phyloP scores from a whole-genome alignment of 2,329 filamentous ascomycete species.

The Phaeoacremonium minimum region DNA sequence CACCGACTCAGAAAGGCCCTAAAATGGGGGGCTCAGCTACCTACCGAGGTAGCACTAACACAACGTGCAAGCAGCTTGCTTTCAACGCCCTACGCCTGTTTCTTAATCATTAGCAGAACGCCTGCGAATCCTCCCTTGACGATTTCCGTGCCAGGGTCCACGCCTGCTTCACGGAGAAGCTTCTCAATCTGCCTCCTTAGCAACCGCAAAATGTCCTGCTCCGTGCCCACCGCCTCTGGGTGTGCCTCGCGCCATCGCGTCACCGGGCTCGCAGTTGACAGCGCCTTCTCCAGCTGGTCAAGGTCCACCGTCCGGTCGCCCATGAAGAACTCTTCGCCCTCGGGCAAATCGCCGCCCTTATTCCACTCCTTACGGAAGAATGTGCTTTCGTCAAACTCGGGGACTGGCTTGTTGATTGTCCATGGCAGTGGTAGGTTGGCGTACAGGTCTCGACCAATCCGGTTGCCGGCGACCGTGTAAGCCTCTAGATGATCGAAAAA shows the following conservation, averaged over 20 bases:
- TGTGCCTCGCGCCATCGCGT: slow-evolving; percentile 40
- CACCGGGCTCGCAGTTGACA: slow-evolving; percentile 32
- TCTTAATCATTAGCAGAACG: slow-evolving; percentile 24
- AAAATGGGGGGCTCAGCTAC: too few relatives aligned
- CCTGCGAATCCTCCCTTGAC: slow-evolving; percentile 17
- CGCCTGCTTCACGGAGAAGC: slow-evolving; percentile 23
- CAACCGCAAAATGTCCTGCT: slow-evolving; percentile 29
- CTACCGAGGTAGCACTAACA: too few relatives aligned
- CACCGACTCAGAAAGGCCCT: too few relatives aligned
- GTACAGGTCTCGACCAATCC: slow-evolving; percentile 33
- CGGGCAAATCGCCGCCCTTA: slow-evolving; percentile 13
- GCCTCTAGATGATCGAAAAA: slow-evolving; percentile 28
- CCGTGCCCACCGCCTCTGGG: slow-evolving; percentile 31
- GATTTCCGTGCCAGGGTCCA: slow-evolving; percentile 25
- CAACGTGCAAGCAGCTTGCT: too few relatives aligned
- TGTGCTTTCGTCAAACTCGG: slow-evolving; percentile 29
- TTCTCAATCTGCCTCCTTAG: slow-evolving; percentile 19
- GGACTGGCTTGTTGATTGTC: slow-evolving; percentile 25
- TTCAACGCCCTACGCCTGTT: slow-evolving; percentile 13
- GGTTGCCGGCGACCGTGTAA: slow-evolving; percentile 37
- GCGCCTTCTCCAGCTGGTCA: slow-evolving; percentile 26
- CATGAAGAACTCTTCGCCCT: slow-evolving; percentile 20
- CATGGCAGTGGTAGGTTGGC: slow-evolving; percentile 42
- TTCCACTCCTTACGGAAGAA: slow-evolving; percentile 41
- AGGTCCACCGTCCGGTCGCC: slow-evolving; percentile 16